Evolutionary conservation across 805 yeast species (phyloP).

Genomic region (Hanseniaspora clermontiae): DNA sequence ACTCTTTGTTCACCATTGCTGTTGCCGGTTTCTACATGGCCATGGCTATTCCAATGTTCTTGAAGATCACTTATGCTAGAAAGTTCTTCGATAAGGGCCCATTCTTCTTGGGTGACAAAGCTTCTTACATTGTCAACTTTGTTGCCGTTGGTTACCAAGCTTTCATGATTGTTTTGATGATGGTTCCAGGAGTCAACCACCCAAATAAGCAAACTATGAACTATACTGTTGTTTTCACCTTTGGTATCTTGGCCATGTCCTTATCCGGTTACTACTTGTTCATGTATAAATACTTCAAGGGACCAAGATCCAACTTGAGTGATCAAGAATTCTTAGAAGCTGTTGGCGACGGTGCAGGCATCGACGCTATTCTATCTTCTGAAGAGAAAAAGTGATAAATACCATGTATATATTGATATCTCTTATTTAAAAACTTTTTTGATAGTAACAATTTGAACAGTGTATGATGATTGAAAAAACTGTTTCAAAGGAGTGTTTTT

Average conservation of each 20-base stretch:
- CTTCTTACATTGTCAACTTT: slow-evolving; percentile 37
- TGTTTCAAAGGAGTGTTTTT: too few relatives aligned
- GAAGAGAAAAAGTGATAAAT: background rate
- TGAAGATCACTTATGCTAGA: slow-evolving; percentile 35
- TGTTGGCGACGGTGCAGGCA: slow-evolving; percentile 19
- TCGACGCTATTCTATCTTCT: slow-evolving; percentile 19
- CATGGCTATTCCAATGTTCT: slow-evolving; percentile 32
- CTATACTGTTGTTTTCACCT: slow-evolving; percentile 55
- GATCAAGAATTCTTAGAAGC: slow-evolving; percentile 24
- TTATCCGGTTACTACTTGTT: slow-evolving; percentile 39
- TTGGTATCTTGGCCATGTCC: slow-evolving; percentile 47
- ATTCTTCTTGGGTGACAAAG: slow-evolving; percentile 44
- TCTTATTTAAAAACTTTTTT: too few relatives aligned
- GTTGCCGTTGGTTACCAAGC: slow-evolving; percentile 38
- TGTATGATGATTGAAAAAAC: too few relatives aligned
- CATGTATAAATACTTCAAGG: slow-evolving; percentile 44
- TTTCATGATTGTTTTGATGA: slow-evolving; percentile 43
- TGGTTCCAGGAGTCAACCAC: slow-evolving; percentile 42
- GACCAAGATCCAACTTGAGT: slow-evolving; percentile 36
- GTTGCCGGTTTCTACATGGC: slow-evolving; percentile 34
- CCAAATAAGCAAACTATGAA: slow-evolving; percentile 43
- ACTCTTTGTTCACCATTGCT: slow-evolving; percentile 34
- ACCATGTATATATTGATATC: too few relatives aligned
- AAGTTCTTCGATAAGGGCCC: slow-evolving; percentile 51
- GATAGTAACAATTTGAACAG: too few relatives aligned